Conservation (phyloP, 2,329 filamentous ascomycete genomes). For the Aspergillus udagawae region DNA sequence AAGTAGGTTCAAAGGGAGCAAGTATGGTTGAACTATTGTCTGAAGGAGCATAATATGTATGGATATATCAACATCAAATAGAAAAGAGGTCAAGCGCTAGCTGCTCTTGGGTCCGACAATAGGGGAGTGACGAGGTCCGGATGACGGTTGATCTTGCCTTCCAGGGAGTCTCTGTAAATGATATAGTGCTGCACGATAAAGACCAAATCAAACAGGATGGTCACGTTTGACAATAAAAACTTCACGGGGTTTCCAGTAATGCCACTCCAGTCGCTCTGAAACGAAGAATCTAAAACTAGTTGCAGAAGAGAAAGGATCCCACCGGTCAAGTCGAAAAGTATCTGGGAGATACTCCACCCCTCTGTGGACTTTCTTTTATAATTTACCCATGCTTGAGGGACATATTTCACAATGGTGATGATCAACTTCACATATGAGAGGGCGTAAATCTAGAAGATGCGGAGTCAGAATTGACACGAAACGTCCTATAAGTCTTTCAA, state of each 20-base stretch:
- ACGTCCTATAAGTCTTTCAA: neutral
- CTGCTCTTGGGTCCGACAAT: slow-evolving; percentile 16
- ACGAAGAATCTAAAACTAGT: slow-evolving; percentile 76
- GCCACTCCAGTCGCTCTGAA: slow-evolving; percentile 84
- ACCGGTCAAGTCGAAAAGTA: slow-evolving; percentile 77
- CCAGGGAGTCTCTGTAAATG: slow-evolving; percentile 54
- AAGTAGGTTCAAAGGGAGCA: neutral
- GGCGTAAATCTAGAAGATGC: slow-evolving; percentile 52
- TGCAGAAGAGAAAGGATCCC: slow-evolving; percentile 79
- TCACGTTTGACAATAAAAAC: slow-evolving; percentile 78
- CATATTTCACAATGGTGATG: slow-evolving; percentile 87
- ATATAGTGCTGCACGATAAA: slow-evolving; percentile 89
- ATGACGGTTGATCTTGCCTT: slow-evolving; percentile 15
- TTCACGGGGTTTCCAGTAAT: slow-evolving; percentile 90
- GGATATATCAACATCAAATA: neutral
- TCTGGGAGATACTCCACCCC: slow-evolving; percentile 83
- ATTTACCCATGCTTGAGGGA: slow-evolving; percentile 80
- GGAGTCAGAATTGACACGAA: neutral
- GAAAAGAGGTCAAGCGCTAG: slow-evolving; percentile 1
- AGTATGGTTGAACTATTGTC: neutral
- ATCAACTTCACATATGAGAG: slow-evolving; percentile 85
- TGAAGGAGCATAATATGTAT: neutral
- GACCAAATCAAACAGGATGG: slow-evolving; percentile 77
- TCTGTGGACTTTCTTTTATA: slow-evolving; percentile 77
- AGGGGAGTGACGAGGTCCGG: slow-evolving; percentile 27